These are phyloP conservation scores for Globisporangium alternatum DNA, from an alignment of 352 stramenopile genomes.

Conservation along the genomic window DNA sequence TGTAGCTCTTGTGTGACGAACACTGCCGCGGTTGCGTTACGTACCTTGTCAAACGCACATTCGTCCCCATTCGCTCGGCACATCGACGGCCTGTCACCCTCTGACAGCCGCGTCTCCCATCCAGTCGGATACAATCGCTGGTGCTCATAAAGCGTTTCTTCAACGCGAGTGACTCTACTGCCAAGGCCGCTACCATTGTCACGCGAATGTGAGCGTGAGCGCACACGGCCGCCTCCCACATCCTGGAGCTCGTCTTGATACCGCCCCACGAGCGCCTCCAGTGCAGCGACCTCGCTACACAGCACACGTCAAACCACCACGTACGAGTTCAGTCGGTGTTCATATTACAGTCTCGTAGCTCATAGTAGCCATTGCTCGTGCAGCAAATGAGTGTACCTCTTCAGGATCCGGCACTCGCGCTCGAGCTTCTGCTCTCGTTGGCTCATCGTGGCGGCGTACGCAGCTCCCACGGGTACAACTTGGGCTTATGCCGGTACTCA, in stretches of 20 bases:
- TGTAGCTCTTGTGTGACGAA: neutral
- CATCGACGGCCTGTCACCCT: conserved; percentile 23
- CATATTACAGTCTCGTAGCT: neutral
- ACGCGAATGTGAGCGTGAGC: conserved; percentile 7
- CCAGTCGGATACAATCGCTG: conserved; percentile 37
- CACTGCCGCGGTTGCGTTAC: neutral
- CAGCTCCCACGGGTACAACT: too few species aligned
- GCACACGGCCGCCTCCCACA: neutral
- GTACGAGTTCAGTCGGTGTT: neutral
- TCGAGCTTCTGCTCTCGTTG: conserved; percentile 33
- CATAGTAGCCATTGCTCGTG: too few species aligned
- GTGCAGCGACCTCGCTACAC: conserved; percentile 48
- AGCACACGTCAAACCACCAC: neutral
- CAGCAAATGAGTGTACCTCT: conserved; percentile 20
- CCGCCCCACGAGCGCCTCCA: conserved; percentile 54
- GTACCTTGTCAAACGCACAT: conserved; percentile 43
- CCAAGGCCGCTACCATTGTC: neutral
- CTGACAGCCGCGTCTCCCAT: conserved; percentile 21
- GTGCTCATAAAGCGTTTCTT: conserved; percentile 58
- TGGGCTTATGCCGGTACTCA: neutral
- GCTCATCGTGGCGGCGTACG: conserved; percentile 1
- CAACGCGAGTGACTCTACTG: conserved; percentile 21
- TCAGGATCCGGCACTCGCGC: conserved; percentile 32
- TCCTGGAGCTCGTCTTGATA: conserved; percentile 54
- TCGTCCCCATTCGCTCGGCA: conserved; percentile 29